A percentile compares a stretch with the other conserved stretches of the same genome.
These are phyloP conservation scores for Nepenthes gracilis DNA, from an alignment of 148 eudicot genomes.

Conservation along the genomic window DNA sequence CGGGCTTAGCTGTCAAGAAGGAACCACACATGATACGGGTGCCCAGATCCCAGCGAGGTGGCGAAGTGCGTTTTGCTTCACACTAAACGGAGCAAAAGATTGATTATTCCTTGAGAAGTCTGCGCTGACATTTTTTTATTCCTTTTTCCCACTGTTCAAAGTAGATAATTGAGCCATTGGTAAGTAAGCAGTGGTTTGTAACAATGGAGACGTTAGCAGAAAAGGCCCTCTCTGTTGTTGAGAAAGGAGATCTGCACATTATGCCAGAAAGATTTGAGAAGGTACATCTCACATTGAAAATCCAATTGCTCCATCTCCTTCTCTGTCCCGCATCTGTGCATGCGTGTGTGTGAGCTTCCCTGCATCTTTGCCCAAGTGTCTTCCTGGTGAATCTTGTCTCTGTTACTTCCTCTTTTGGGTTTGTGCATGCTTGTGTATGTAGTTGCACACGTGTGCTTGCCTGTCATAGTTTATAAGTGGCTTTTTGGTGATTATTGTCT, in stretches of 20 bases:
- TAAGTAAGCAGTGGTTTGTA: constrained; percentile 98
- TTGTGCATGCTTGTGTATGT: background rate
- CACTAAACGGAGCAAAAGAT: constrained; percentile 3
- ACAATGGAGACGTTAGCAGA: constrained; percentile 92
- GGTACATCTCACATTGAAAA: constrained; percentile 21
- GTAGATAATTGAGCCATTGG: constrained; percentile 90
- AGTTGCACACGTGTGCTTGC: background rate
- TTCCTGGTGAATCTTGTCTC: no score
- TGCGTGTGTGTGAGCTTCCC: background rate
- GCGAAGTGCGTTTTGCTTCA: constrained; percentile 56
- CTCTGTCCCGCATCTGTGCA: background rate
- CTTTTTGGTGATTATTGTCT: no score
- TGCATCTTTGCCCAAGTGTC: no score
- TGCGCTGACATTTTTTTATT: constrained; percentile 5
- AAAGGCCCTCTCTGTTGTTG: constrained; percentile 79
- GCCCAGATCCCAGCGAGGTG: constrained; percentile 97
- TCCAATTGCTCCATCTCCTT: background rate
- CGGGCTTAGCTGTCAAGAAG: constrained; percentile 78
- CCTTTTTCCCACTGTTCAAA: constrained; percentile 4
- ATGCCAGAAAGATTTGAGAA: constrained; percentile 96
- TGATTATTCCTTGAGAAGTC: background rate
- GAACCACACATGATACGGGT: constrained; percentile 76
- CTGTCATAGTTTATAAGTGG: background rate
- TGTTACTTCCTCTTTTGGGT: background rate
- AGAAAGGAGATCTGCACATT: constrained; percentile 70